Evolutionary conservation across 2,329 filamentous ascomycete genomes (phyloP), one percentile per base, ranked within the genome.

Genomic region (Aspergillus fischeri): DNA sequence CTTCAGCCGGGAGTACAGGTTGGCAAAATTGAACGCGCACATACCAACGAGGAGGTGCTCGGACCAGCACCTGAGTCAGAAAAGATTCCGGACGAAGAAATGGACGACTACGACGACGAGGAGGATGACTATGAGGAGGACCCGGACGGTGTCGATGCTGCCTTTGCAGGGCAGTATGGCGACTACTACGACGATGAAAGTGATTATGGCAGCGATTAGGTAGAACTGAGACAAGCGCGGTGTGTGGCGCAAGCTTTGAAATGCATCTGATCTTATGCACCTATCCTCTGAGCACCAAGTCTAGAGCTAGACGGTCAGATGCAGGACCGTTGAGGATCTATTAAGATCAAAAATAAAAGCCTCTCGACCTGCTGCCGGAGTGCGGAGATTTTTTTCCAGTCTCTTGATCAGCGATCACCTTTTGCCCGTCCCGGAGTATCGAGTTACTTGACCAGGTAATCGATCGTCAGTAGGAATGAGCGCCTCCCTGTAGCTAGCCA

Each of bases 131-230:
- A 67, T 1, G 68, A 71, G 9, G 67, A 72, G 3, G 70, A 70
- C 44, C 61, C 61, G 2, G 69, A 71, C 54, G 67, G 66, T 20
- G 49, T 75, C 35, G 70, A 75, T 6, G 71, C 66, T 42, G 73
- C 73, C 6, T 73, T 76, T 62, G 69, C 73, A 25, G 74, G 74
- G 9, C 65, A 67, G 7, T 76, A 75, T 48, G 62, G 63, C 11
- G 63, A 69, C 55, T 67, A 70, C 52, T 67, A 71, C 27, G 65
- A 68, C 50, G 69, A 71, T 27, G 68, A 60, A n/a, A 70, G 67
- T 53, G 73, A 74, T 48, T 70, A 74, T 55, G 68, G 68, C 54
- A 69, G 65, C 59, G 67, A 73, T 58, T 67, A 57, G 57, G 35
- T 58, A 24, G 51, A 49, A n/a, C 11, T 24, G 44, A 27, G 21